These are phyloP conservation scores for Quercus berberidifolia DNA, from an alignment of 306 rosid species.

Conservation along the genomic window DNA sequence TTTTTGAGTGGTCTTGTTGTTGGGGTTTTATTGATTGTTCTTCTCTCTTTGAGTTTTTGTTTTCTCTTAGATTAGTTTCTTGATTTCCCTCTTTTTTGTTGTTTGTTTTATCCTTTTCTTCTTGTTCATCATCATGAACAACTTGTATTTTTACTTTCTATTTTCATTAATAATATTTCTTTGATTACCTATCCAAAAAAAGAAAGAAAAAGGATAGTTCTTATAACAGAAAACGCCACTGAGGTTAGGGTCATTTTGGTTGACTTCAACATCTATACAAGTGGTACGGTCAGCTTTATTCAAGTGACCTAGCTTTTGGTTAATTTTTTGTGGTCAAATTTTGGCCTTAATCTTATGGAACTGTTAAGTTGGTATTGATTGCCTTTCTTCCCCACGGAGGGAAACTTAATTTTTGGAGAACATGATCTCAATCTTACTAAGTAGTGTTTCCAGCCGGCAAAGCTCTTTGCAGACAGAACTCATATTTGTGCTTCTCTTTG, in stretches of 20 bases:
- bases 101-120: too few species aligned
- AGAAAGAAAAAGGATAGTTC: neutral
- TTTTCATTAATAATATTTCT: too few species aligned
- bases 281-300: neutral
- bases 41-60: too few species aligned
- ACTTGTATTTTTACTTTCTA: too few species aligned
- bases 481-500: neutral
- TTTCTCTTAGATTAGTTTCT: too few species aligned
- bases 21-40: too few species aligned
- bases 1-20: too few species aligned
- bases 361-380: neutral
- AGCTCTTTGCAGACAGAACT: neutral
- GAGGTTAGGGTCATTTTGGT: neutral
- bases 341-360: neutral
- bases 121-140: too few species aligned
- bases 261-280: neutral
- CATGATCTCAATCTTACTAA: neutral
- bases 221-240: neutral
- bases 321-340: neutral
- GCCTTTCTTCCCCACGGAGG: neutral
- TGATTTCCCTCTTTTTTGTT: too few species aligned
- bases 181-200: too few species aligned
- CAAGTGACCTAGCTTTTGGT: neutral
- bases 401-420: neutral
- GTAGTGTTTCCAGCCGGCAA: neutral